Evolutionary conservation across 2,329 filamentous ascomycete genomes (phyloP).

Genomic region (Aquanectria penicillioides): DNA sequence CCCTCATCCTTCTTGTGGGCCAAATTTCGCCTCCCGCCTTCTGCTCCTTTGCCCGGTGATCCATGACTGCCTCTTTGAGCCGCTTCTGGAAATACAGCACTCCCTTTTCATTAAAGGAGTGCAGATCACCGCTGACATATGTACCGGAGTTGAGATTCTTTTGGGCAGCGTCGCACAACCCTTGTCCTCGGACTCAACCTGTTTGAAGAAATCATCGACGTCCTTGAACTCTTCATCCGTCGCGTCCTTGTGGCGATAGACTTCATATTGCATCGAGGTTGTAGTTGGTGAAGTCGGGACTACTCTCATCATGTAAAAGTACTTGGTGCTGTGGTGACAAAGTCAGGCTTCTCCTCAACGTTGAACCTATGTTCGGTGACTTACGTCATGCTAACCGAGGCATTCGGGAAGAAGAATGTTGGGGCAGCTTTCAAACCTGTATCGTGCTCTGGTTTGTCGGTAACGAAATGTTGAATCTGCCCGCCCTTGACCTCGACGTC

Average conservation of each 20-base stretch:
- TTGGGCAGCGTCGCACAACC: constrained; percentile 67
- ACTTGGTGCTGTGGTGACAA: constrained; percentile 15
- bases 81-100: constrained; percentile 64
- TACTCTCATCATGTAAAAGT: constrained; percentile 32
- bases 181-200: constrained; percentile 72
- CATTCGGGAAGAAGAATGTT: constrained; percentile 31
- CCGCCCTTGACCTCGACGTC: constrained; percentile 21
- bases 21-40: constrained; percentile 57
- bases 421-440: constrained; percentile 9
- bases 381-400: constrained; percentile 30
- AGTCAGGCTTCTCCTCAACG: no score
- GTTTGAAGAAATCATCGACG: constrained; percentile 68
- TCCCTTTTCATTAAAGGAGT: constrained; percentile 67
- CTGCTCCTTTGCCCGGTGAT: constrained; percentile 57
- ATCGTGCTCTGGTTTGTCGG: constrained; percentile 17
- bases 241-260: constrained; percentile 68
- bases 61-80: constrained; percentile 57
- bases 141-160: constrained; percentile 68
- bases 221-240: constrained; percentile 64
- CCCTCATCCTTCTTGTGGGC: constrained; percentile 53
- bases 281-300: constrained; percentile 27
- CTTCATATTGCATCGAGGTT: constrained; percentile 47
- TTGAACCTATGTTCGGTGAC: no score
- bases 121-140: constrained; percentile 69
- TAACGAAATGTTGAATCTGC: constrained; percentile 29